phyloP scores from a whole-genome alignment of 2,329 filamentous ascomycete genomes.

The Diaporthe destruens region DNA sequence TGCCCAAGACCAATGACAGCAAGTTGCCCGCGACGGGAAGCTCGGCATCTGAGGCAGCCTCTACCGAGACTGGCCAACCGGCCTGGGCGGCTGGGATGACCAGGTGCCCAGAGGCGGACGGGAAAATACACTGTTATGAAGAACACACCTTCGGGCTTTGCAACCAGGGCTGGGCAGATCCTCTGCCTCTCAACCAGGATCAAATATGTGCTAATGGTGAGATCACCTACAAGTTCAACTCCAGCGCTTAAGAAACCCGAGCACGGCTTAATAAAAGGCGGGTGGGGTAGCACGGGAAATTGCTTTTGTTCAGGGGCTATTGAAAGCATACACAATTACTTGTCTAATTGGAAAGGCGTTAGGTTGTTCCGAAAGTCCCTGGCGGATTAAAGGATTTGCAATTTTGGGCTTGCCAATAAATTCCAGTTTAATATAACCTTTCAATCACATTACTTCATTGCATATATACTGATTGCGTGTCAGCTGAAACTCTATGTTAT shows the following conservation, averaged over 20 bases:
- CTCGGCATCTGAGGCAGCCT: not conserved
- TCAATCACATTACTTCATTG: not conserved
- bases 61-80: not conserved
- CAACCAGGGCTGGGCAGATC: not conserved
- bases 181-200: not conserved
- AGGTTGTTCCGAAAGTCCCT: not conserved
- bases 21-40: not conserved
- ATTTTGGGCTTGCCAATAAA: not conserved
- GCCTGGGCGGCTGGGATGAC: not conserved
- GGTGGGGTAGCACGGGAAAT: too few relatives aligned
- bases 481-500: not conserved
- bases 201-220: not conserved
- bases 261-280: too few relatives aligned
- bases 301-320: not conserved
- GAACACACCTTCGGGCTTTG: not conserved
- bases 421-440: not conserved
- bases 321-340: not conserved
- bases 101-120: not conserved
- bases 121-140: not conserved
- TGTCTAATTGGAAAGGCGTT: not conserved
- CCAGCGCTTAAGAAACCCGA: not conserved
- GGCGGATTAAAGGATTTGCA: not conserved
- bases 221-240: constrained; percentile 9
- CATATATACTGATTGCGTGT: not conserved
- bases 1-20: not conserved